Evolutionary conservation across 352 stramenopile genomes (phyloP), one percentile per base, ranked within the genome.

Genomic region (Phytophthora ramorum): DNA sequence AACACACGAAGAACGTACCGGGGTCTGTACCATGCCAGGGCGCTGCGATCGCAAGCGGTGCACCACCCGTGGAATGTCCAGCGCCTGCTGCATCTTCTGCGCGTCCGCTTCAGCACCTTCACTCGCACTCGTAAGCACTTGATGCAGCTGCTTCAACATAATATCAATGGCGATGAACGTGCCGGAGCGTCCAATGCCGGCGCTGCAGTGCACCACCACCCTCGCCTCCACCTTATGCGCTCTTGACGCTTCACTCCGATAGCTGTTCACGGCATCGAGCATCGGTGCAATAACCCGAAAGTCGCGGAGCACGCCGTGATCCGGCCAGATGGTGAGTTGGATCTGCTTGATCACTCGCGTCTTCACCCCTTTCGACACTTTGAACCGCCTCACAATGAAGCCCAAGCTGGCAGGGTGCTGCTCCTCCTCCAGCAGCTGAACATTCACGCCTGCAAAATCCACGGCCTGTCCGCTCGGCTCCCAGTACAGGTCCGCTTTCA

Each of bases 141-240:
- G 57, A 4, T 85, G 44, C 37, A 96, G 69, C 26, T 77, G 63
- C 41, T 85, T 83, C 17, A 92, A 58, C 24, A 95, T 73, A 32
- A 92, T 81, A 55, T 96, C 84, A 48, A 96, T 93, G 10, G 87
- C 84, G 44, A 96, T 94, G 54, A 96, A 91, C 43, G 85, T 95
- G 37, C 87, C 85, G 0, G 85, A 94, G 12, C 87, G 82, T 16
- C 87, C 87, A 41, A 95, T 93, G 22, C 87, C 85, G 0, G 87
- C 87, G 43, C 87, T 93, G 68, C 87, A 95, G 58, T 93, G 87
- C 40, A 95, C 85, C 9, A 93, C 60, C 0, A 92, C 67, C 34
- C 69, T 76, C 2, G 73, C 56, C 10, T 71, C 45, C 20, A 76
- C 67, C 13, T 73, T 65, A 4, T 63, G 59, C 16, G 24, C 13